phyloP scores from a whole-genome alignment of 108 stramenopile genomes.

The Cyclotella choctawhatcheeana region DNA sequence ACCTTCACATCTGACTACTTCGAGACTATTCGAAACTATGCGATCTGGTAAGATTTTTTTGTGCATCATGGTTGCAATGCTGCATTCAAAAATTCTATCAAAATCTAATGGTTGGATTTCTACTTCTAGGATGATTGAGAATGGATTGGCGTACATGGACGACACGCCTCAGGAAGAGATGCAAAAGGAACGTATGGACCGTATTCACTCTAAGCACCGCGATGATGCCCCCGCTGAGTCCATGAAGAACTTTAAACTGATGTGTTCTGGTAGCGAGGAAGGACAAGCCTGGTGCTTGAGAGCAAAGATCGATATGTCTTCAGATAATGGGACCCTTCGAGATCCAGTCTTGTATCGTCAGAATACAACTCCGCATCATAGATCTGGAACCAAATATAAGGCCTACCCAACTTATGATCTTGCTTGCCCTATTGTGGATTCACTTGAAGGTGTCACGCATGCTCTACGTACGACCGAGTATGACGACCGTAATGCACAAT shows the following conservation, averaged over 20 bases:
- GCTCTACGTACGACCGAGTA: constrained; percentile 99
- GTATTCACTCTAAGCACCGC: constrained; percentile 82
- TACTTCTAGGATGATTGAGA: constrained; percentile 70
- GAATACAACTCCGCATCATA: constrained; percentile 94
- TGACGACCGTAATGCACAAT: constrained; percentile 97
- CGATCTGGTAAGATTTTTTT: constrained; percentile 45
- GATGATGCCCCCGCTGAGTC: constrained; percentile 79
- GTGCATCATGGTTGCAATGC: too few species aligned
- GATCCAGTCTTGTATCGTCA: constrained; percentile 98
- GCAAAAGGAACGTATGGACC: constrained; percentile 83
- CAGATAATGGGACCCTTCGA: constrained; percentile 96
- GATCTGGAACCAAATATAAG: constrained; percentile 95
- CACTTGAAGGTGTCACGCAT: constrained; percentile 98
- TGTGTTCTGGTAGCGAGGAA: constrained; percentile 85
- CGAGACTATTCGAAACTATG: constrained; percentile 84
- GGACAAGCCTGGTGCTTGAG: constrained; percentile 94
- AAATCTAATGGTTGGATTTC: background rate
- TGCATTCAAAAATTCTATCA: too few species aligned
- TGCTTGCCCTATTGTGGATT: constrained; percentile 99
- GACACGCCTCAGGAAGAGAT: constrained; percentile 97
- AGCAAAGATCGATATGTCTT: constrained; percentile 96
- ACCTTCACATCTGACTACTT: constrained; percentile 97
- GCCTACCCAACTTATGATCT: constrained; percentile 99
- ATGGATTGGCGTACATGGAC: constrained; percentile 98
- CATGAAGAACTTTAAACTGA: constrained; percentile 81